Conservation (phyloP, 2,329 filamentous ascomycete genomes). For the Fusarium sp. region DNA sequence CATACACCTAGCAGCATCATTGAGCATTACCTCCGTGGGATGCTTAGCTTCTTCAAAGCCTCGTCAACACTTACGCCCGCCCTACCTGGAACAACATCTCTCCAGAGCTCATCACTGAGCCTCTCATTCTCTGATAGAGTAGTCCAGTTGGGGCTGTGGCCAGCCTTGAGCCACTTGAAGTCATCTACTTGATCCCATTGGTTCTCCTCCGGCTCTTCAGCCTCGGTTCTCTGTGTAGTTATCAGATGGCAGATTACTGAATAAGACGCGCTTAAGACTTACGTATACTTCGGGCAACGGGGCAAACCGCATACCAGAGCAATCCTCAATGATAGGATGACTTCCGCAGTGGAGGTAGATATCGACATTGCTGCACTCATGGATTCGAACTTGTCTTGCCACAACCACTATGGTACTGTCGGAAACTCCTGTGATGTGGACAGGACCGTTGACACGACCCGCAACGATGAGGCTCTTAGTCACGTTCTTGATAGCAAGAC, state of each 20-base stretch:
- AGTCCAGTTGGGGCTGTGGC: slow-evolving; percentile 89
- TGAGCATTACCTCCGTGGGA: slow-evolving; percentile 47
- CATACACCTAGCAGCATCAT: background rate
- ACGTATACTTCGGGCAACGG: slow-evolving; percentile 79
- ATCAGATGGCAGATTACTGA: slow-evolving; percentile 15
- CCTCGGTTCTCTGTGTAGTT: slow-evolving; percentile 44
- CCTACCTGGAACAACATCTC: slow-evolving; percentile 73
- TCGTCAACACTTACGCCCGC: slow-evolving; percentile 73
- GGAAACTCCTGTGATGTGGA: slow-evolving; percentile 82
- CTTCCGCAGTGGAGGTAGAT: slow-evolving; percentile 87
- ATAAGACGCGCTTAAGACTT: slow-evolving; percentile 53
- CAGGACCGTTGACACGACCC: slow-evolving; percentile 82
- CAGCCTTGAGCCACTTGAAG: slow-evolving; percentile 95
- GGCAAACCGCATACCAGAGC: slow-evolving; percentile 81
- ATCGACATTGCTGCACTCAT: slow-evolving; percentile 84
- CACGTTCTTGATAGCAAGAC: slow-evolving; percentile 76
- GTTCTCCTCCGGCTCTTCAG: slow-evolving; percentile 64
- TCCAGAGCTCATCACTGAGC: slow-evolving; percentile 76
- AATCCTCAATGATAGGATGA: slow-evolving; percentile 95
- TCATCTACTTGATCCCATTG: slow-evolving; percentile 94
- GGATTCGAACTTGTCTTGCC: slow-evolving; percentile 92
- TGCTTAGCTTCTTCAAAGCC: slow-evolving; percentile 69
- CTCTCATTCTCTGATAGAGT: slow-evolving; percentile 72
- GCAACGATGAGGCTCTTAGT: slow-evolving; percentile 79
- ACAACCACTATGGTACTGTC: slow-evolving; percentile 82